Evolutionary conservation across 306 rosid genomes (phyloP).

Genomic region (Gastrolobium villosum): DNA sequence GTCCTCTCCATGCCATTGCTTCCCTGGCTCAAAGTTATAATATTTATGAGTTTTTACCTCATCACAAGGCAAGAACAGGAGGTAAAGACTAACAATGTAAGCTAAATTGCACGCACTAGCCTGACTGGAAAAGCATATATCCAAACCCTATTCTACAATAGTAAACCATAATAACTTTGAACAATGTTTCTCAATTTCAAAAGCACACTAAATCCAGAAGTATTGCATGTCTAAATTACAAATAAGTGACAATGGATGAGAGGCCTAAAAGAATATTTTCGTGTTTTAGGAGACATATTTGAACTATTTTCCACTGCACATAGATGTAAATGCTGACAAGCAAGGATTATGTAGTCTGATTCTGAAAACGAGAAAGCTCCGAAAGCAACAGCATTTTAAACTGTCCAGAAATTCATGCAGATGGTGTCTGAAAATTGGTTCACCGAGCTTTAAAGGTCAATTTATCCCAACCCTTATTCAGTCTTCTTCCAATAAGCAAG

Average conservation of each 20-base stretch:
- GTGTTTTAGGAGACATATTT: neutral
- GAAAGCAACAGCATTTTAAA: neutral
- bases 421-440: neutral
- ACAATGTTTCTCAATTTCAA: slow-evolving; percentile 5
- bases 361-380: neutral
- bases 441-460: neutral
- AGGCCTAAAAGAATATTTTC: neutral
- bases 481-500: slow-evolving; percentile 5
- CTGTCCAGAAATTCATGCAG: neutral
- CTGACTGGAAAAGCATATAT: neutral
- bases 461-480: neutral
- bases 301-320: slow-evolving; percentile 5
- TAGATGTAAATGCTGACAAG: neutral
- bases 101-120: neutral
- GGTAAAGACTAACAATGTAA: neutral
- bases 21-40: slow-evolving; percentile 39
- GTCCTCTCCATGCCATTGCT: slow-evolving; percentile 92
- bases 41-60: slow-evolving; percentile 44
- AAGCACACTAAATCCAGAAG: neutral
- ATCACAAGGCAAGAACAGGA: slow-evolving; percentile 14
- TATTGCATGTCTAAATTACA: slow-evolving; percentile 7
- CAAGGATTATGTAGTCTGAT: neutral
- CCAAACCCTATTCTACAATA: neutral
- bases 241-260: neutral
- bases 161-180: slow-evolving; percentile 5